These are phyloP conservation scores for Astrocystis sublimbata DNA, from an alignment of 495 filamentous ascomycete species.

Conservation along the genomic window DNA sequence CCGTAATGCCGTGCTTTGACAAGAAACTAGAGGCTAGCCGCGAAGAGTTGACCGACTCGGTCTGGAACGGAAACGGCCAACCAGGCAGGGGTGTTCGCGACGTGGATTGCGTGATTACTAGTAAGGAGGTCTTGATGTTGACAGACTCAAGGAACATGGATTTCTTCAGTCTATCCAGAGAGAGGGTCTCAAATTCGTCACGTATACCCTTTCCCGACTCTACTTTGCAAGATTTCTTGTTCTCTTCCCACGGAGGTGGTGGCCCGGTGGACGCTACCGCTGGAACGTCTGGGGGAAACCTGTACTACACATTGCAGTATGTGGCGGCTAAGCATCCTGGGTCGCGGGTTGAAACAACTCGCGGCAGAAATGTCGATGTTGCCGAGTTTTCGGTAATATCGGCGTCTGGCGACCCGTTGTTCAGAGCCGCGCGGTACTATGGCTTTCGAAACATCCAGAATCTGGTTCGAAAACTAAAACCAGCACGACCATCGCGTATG, in stretches of 20 bases:
- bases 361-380: slow-evolving; percentile 88
- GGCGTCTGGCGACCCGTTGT: slow-evolving; percentile 56
- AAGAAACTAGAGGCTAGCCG: slow-evolving; percentile 97
- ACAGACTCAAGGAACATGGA: slow-evolving; percentile 74
- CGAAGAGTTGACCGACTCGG: slow-evolving; percentile 80
- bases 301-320: slow-evolving; percentile 74
- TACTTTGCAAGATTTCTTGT: slow-evolving; percentile 69
- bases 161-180: slow-evolving; percentile 67
- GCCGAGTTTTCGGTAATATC: slow-evolving; percentile 72
- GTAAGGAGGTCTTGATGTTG: slow-evolving; percentile 85
- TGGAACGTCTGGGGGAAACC: slow-evolving; percentile 87
- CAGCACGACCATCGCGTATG: slow-evolving; percentile 69
- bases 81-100: slow-evolving; percentile 67
- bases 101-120: slow-evolving; percentile 96
- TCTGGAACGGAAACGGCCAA: slow-evolving; percentile 59
- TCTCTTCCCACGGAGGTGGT: slow-evolving; percentile 42
- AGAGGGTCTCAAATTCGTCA: slow-evolving; percentile 39
- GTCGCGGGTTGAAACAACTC: slow-evolving; percentile 64
- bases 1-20: slow-evolving; percentile 98
- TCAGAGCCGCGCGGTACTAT: slow-evolving; percentile 88
- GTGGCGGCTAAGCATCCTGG: slow-evolving; percentile 69
- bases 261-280: slow-evolving; percentile 39
- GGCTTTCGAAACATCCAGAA: slow-evolving; percentile 99
- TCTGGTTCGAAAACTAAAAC: slow-evolving; percentile 85
- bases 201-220: slow-evolving; percentile 65